Base-by-base conservation (phyloP, 2,329 filamentous ascomycete genomes). In the Macroventuria anomochaeta region DNA sequence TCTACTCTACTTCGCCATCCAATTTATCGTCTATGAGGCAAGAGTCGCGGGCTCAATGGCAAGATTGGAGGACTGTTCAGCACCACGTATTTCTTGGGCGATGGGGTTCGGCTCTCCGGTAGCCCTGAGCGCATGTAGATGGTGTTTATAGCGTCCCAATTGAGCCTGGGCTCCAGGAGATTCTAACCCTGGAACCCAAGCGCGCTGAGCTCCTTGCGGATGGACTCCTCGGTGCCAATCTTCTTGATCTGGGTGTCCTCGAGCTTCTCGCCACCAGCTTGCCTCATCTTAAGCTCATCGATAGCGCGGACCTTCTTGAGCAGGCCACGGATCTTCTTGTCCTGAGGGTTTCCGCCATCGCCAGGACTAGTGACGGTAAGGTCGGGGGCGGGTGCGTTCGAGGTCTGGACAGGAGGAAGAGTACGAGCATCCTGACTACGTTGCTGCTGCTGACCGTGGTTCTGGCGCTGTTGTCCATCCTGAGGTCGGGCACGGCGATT, bases 241-340 rank as follows among this genome's bases (percentile, higher is more conserved):
- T 99, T 99, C 83, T 96, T 96, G 77, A 99, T 87, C 79, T 99
- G 95, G 26, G 95, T 99, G 71, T 97, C 93, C 79, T 99, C 95
- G 56, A 99, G 80, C 82, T 97, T 97, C 82, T 99, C 95, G 5
- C 93, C 93, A 28, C 89, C 88, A 2, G 93, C 95, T 63, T 93
- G 87, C 51, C 95, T 87, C 93, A 97, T 97, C 81, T 97, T 96
- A 57, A 99, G 80, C 74, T 99, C 95, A 72, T 99, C 95, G 71
- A 99, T 99, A 10, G 95, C 95, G 17, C 95, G 87, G 58, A 99
- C 89, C 84, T 99, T 99, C 85, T 99, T 99, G 74, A 96, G 83
- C 58, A 99, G 82, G 55, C 91, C 91, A 50, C 95, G 84, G 58
- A 97, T 85, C 81, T 97, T 99, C 86, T 97, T 99, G 37, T 96